Conservation (phyloP, 805 yeast species). For the Yamadazyma scolyti region DNA sequence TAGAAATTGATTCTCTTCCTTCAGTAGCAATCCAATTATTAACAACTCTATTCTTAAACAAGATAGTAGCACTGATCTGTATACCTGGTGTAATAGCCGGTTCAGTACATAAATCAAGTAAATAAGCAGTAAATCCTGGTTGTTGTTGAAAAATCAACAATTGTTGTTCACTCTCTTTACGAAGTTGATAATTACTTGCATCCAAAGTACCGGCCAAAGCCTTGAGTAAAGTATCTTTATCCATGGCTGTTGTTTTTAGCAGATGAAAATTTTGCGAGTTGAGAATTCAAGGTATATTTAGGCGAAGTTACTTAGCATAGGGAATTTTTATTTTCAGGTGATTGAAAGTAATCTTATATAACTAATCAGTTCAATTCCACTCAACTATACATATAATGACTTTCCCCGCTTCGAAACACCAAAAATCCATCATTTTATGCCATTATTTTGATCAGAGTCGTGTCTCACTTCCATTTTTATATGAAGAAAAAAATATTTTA, state of each 20-base stretch:
- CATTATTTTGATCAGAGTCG: too few species aligned
- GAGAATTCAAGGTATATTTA: too few species aligned
- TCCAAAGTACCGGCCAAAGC: slow-evolving; percentile 55
- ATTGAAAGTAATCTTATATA: too few species aligned
- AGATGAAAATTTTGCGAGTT: too few species aligned
- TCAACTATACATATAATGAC: too few species aligned
- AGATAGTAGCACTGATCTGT: slow-evolving; percentile 40
- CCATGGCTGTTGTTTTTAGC: too few species aligned
- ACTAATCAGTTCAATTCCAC: too few species aligned
- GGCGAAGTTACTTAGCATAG: too few species aligned
- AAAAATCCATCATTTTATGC: too few species aligned
- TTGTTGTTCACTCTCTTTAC: slow-evolving; percentile 54
- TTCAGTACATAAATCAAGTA: slow-evolving; percentile 49
- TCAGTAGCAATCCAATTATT: slow-evolving; percentile 37
- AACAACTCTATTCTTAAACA: slow-evolving; percentile 39
- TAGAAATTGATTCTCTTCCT: slow-evolving; percentile 14
- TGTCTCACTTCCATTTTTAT: too few species aligned
- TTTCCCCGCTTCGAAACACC: too few species aligned
- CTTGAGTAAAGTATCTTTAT: slow-evolving; percentile 46
- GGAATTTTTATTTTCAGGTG: too few species aligned
- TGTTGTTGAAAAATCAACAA: slow-evolving; percentile 49
- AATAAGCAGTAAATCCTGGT: slow-evolving; percentile 54
- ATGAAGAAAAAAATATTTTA: slow-evolving; percentile 4
- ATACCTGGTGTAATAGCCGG: slow-evolving; percentile 32
- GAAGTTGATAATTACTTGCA: slow-evolving; percentile 39